Evolutionary conservation across 371 early-diverging fungal species (phyloP), one percentile per base, ranked within the genome.

Genomic region (Capniomyces stellatus): DNA sequence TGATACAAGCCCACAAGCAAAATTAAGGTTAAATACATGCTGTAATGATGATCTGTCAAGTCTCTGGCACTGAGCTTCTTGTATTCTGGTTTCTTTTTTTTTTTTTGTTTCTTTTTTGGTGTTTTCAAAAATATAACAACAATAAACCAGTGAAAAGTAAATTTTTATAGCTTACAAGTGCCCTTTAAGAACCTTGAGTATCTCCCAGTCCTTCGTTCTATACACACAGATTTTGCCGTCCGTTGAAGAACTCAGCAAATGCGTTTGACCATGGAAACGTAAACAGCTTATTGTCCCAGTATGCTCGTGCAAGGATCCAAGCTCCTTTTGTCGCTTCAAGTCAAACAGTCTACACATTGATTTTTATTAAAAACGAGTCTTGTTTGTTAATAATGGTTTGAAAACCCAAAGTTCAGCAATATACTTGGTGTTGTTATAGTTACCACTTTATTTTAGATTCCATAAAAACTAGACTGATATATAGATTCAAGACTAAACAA

Each of bases 141-240:
- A n/a, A n/a, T n/a, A n/a, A n/a, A n/a, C n/a, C n/a, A n/a, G n/a
- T n/a, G n/a, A n/a, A n/a, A n/a, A n/a, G n/a, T n/a, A n/a, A n/a
- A n/a, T n/a, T n/a, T n/a, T n/a, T n/a, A n/a, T n/a, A n/a, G n/a
- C 68, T 63, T 73, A 77, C 79, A 78, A 84, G 75, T 95, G 96
- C n/a, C 91, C 94, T 57, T 81, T 83, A 30, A 95, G 70, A 35
- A 75, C 79, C 64, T 86, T 89, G 54, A 97, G 74, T 46, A 78
- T 77, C 63, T 92, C 94, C 98, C 98, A 97, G 66, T 95, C 98
- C 61, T 83, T 85, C 35, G 89, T 80, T 60, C 96, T 73, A 74
- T 85, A 88, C 41, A 97, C 76, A 46, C 82, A 79, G 23, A 97
- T 75, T 0, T 73, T 73, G 40, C 89, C 89, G 66, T 93, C 95